phyloP scores from a whole-genome alignment of 2,329 filamentous ascomycete species.

The Balansia obtecta region DNA sequence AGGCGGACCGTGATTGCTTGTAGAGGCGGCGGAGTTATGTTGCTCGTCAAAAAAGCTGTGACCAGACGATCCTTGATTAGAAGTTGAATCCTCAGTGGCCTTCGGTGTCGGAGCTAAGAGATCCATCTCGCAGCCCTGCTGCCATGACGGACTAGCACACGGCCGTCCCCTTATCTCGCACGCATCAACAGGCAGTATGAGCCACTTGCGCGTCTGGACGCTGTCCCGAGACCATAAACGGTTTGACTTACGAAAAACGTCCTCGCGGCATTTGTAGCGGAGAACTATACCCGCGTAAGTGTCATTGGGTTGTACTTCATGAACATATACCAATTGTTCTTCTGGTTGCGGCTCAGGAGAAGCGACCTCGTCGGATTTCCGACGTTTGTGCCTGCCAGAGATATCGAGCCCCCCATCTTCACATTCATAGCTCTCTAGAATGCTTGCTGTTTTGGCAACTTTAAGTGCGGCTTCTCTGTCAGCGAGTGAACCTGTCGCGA shows the following conservation, averaged over 20 bases:
- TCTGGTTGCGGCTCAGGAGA: constrained; percentile 45
- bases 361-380: constrained; percentile 53
- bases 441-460: constrained; percentile 43
- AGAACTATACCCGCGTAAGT: constrained; percentile 87
- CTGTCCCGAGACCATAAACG: constrained; percentile 90
- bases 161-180: constrained; percentile 71
- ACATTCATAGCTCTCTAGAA: constrained; percentile 48
- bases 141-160: constrained; percentile 39
- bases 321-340: constrained; percentile 80
- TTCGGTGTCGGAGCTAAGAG: constrained; percentile 37
- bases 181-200: constrained; percentile 79
- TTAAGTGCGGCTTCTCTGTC: constrained; percentile 42
- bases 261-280: constrained; percentile 75
- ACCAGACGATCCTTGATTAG: constrained; percentile 16
- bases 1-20: constrained; percentile 14
- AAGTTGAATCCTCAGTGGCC: constrained; percentile 14
- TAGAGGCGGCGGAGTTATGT: constrained; percentile 17
- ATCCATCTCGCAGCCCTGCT: constrained; percentile 31
- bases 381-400: constrained; percentile 46
- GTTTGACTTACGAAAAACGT: constrained; percentile 76
- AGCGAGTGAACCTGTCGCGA: constrained; percentile 40
- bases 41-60: constrained; percentile 29
- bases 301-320: constrained; percentile 70
- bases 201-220: constrained; percentile 68
- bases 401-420: constrained; percentile 46